Base-by-base conservation (phyloP, 495 filamentous ascomycete species). In the Thermochaetoides thermophila region DNA sequence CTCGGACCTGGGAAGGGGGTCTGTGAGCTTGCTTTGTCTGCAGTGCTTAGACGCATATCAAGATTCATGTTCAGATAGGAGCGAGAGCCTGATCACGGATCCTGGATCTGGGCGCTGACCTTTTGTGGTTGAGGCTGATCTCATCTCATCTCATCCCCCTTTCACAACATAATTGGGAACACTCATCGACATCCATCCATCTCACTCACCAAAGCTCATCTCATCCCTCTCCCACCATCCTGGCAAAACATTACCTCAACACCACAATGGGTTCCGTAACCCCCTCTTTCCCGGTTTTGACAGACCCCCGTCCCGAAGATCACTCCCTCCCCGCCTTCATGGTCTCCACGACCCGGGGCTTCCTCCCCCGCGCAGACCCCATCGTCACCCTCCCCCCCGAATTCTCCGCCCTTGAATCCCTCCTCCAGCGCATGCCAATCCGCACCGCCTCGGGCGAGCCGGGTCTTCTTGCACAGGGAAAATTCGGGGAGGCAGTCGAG, bases 301-400 rank as follows among this genome's bases (percentile, higher is more conserved):
- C 54, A 19, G 53, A 60, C 45, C 55, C 58, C 29, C 49, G 31
- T 20, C 59, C 61, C 1, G 29, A 56, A 25, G 57, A 65, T 42
- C 42, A 27, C 25, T 59, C 61, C 31, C 63, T 89, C 14, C 78
- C 79, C 20, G 74, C 82, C 31, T 94, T 94, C 66, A 86, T 85
- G 61, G 81, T 91, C 42, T 87, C 84, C 29, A 84, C 74, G 2
- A 72, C 75, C 1, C 69, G 81, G 25, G 85, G 85, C 32, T 94
- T 94, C 56, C 63, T 82, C 25, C 76, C 77, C 1, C 65, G 76
- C 2, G 60, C 63, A 50, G 65, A 79, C 34, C 77, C 77, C 25
- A 49, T 78, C 43, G 50, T 65, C 14, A 34, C 55, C 2, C 66
- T 80, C 7, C 84, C 85, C 6, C 31, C 63, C 10, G 76, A 74